Conservation (phyloP, 2,329 filamentous ascomycete species). For the Colletotrichum horii region DNA sequence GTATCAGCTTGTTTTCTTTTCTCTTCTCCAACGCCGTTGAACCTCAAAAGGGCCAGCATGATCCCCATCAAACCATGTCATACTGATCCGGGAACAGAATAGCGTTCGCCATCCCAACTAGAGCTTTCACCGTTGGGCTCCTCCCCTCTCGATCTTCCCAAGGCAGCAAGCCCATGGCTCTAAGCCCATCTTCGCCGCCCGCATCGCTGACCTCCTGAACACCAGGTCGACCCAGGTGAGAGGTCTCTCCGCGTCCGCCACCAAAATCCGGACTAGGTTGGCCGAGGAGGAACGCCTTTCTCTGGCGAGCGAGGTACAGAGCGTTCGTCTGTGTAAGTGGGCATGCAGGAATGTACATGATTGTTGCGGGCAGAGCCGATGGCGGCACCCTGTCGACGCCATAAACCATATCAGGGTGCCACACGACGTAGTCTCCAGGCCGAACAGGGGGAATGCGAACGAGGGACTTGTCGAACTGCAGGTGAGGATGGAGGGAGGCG, state of each 20-base stretch:
- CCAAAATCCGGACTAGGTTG: conserved; percentile 45
- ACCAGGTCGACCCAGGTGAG: conserved; percentile 37
- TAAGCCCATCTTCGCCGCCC: conserved; percentile 42
- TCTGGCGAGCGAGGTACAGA: conserved; percentile 61
- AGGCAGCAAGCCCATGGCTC: conserved; percentile 46
- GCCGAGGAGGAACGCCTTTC: conserved; percentile 48
- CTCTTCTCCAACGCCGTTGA: not conserved
- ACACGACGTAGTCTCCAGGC: conserved; percentile 79
- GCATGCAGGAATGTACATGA: conserved; percentile 45
- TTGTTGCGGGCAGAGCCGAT: conserved; percentile 25
- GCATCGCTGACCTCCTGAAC: conserved; percentile 42
- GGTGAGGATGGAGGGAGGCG: conserved; percentile 72
- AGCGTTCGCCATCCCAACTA: conserved; percentile 42
- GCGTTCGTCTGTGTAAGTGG: conserved; percentile 62
- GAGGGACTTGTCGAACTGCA: conserved; percentile 71
- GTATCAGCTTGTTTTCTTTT: not conserved
- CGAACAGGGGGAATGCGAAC: conserved; percentile 70
- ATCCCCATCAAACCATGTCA: conserved; percentile 26
- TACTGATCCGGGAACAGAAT: conserved; percentile 47
- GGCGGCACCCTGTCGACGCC: conserved; percentile 62
- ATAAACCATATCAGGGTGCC: conserved; percentile 76
- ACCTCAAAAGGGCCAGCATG: not conserved
- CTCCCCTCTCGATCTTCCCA: conserved; percentile 43
- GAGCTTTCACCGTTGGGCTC: conserved; percentile 35
- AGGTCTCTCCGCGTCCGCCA: conserved; percentile 36